Percentiles rank a stretch among this genome's conserved stretches.
Evolutionary conservation across 2,329 filamentous ascomycete genomes (phyloP).

Genomic region (Pseudogymnoascus sp.): DNA sequence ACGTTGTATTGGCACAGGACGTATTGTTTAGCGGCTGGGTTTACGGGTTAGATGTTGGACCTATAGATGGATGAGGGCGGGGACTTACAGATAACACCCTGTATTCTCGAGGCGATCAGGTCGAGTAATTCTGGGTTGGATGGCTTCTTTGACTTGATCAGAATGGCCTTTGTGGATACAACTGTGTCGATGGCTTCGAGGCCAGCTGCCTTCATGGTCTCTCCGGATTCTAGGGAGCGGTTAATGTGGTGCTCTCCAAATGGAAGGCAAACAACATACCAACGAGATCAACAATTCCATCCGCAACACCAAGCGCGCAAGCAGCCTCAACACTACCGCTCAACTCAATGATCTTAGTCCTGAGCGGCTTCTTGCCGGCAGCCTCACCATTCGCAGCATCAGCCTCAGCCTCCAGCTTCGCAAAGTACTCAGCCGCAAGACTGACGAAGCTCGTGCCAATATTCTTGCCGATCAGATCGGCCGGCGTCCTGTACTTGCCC

Average conservation of each 20-base stretch:
- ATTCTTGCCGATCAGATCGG: slow-evolving; percentile 82
- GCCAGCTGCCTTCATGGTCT: slow-evolving; percentile 95
- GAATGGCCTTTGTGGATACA: slow-evolving; percentile 75
- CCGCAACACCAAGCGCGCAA: slow-evolving; percentile 88
- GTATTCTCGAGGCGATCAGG: slow-evolving; percentile 77
- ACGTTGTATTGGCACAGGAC: slow-evolving; percentile 97
- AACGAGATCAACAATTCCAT: slow-evolving; percentile 95
- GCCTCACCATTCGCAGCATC: slow-evolving; percentile 30
- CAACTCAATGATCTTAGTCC: slow-evolving; percentile 86
- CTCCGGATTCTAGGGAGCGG: slow-evolving; percentile 68
- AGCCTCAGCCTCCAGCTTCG: slow-evolving; percentile 58
- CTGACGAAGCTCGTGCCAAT: slow-evolving; percentile 93
- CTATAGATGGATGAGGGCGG: neutral
- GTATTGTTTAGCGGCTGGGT: slow-evolving; percentile 72
- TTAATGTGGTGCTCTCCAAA: slow-evolving; percentile 16
- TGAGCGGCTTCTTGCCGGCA: slow-evolving; percentile 48
- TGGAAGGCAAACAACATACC: slow-evolving; percentile 48
- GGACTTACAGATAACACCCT: slow-evolving; percentile 74
- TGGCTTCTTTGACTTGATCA: slow-evolving; percentile 83
- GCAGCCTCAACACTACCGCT: slow-evolving; percentile 96
- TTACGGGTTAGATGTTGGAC: slow-evolving; percentile 13
- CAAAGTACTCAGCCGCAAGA: slow-evolving; percentile 77
- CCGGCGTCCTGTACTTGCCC: slow-evolving; percentile 60
- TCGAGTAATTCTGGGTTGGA: slow-evolving; percentile 75
- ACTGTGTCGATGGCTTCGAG: slow-evolving; percentile 93